phyloP scores from a whole-genome alignment of 768 basidiomycete genomes.

The Amanita rimosa region DNA sequence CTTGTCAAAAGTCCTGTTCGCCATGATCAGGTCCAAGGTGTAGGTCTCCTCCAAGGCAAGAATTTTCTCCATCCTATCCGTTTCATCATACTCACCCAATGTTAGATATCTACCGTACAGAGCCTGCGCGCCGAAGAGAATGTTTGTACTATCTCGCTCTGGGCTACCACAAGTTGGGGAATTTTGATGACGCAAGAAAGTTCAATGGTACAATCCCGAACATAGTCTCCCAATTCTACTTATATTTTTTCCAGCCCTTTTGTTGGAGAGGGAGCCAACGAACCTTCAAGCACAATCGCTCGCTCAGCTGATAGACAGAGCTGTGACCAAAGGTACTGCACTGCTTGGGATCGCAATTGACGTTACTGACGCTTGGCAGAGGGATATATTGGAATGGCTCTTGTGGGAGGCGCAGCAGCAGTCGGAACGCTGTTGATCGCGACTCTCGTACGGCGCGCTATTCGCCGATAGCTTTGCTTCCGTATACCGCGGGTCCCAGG shows the following conservation, averaged over 20 bases:
- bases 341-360: not conserved
- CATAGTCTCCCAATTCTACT: not conserved
- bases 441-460: constrained; percentile 76
- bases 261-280: constrained; percentile 85
- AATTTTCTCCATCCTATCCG: not conserved
- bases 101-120: constrained; percentile 83
- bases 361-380: constrained; percentile 34
- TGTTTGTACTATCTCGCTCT: constrained; percentile 95
- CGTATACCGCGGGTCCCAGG: not conserved
- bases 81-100: constrained; percentile 7
- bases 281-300: constrained; percentile 92
- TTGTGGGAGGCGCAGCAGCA: constrained; percentile 85
- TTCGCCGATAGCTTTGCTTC: constrained; percentile 29
- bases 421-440: constrained; percentile 67
- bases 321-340: constrained; percentile 62
- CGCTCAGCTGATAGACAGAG: constrained; percentile 74
- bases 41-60: constrained; percentile 79
- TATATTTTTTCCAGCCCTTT: constrained; percentile 41
- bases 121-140: constrained; percentile 81
- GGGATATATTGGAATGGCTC: constrained; percentile 97
- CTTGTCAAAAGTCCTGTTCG: constrained; percentile 82
- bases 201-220: constrained; percentile 70
- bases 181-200: constrained; percentile 83
- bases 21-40: constrained; percentile 87
- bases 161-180: constrained; percentile 94